phyloP scores from a whole-genome alignment of 257 asterid genomes.

The Solanum lycopersicoides region DNA sequence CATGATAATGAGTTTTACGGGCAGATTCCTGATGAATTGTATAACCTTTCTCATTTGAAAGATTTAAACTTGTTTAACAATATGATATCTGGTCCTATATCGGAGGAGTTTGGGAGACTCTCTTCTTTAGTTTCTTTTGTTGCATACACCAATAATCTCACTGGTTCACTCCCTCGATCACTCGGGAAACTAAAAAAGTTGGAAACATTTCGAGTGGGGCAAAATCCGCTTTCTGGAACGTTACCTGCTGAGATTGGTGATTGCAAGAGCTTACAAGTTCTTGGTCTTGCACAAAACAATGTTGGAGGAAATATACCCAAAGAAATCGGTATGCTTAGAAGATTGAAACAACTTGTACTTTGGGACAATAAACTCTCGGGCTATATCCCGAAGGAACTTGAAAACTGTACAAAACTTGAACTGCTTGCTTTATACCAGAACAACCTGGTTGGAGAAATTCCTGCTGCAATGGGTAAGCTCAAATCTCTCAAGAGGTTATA shows the following conservation, averaged over 20 bases:
- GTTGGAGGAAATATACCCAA: slow-evolving; percentile 14
- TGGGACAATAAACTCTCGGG: slow-evolving; percentile 3
- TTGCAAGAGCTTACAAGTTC: slow-evolving; percentile 39
- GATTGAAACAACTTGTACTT: background rate
- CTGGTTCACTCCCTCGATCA: slow-evolving; percentile 58
- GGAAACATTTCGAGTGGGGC: slow-evolving; percentile 61
- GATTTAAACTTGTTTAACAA: slow-evolving; percentile 56
- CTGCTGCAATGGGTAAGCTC: slow-evolving; percentile 1
- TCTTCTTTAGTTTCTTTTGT: slow-evolving; percentile 56
- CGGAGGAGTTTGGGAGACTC: slow-evolving; percentile 60
- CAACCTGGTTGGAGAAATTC: slow-evolving; percentile 5
- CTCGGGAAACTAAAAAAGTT: slow-evolving; percentile 50
- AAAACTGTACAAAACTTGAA: background rate
- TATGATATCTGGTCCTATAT: slow-evolving; percentile 56
- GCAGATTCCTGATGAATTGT: slow-evolving; percentile 52
- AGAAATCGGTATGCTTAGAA: background rate
- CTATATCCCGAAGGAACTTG: slow-evolving; percentile 4
- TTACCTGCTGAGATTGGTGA: slow-evolving; percentile 52
- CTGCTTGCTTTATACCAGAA: slow-evolving; percentile 1
- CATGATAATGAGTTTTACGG: slow-evolving; percentile 51
- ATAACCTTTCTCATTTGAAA: slow-evolving; percentile 30
- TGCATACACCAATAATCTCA: slow-evolving; percentile 67
- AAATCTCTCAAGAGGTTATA: slow-evolving; percentile 17
- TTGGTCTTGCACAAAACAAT: slow-evolving; percentile 74
- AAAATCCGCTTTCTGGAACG: slow-evolving; percentile 60